Conservation (phyloP, 2,329 filamentous ascomycete species). For the Pyricularia grisea region DNA sequence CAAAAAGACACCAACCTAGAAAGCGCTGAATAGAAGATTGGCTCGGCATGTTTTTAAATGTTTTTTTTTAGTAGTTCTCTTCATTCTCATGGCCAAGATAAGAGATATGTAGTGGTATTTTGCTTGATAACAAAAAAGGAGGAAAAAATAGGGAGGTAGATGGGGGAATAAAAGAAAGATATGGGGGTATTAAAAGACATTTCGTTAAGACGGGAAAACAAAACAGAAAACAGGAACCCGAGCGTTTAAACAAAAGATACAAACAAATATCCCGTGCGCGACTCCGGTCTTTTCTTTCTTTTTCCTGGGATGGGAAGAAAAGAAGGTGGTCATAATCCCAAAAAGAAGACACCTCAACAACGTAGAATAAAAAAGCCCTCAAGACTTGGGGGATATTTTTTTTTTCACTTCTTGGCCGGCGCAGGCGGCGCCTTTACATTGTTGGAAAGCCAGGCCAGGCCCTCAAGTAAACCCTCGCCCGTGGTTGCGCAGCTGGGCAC, state of each 20-base stretch:
- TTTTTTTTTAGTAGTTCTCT: not conserved
- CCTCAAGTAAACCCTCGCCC: slow-evolving; percentile 72
- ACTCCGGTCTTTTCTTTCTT: no score
- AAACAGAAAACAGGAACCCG: slow-evolving; percentile 2
- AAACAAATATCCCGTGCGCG: slow-evolving; percentile 5
- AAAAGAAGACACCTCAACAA: not conserved
- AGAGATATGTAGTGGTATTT: not conserved
- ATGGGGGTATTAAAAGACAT: slow-evolving; percentile 1
- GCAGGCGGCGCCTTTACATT: slow-evolving; percentile 62
- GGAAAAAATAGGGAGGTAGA: slow-evolving; percentile 1
- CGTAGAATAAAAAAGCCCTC: not conserved
- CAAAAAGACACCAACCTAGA: slow-evolving; percentile 7
- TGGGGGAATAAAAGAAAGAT: slow-evolving; percentile 1
- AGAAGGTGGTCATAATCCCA: not conserved
- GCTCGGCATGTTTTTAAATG: not conserved
- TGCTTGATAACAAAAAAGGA: not conserved
- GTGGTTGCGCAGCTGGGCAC: slow-evolving; percentile 75
- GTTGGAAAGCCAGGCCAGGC: slow-evolving; percentile 74
- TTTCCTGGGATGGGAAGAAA: not conserved
- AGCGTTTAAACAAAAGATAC: slow-evolving; percentile 1
- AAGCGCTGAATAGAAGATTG: not conserved
- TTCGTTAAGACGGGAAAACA: slow-evolving; percentile 1
- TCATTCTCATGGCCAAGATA: not conserved
- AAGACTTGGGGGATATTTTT: not conserved
- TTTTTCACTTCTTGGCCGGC: slow-evolving; percentile 45